Percentiles rank a stretch among this genome's conserved stretches.
Evolutionary conservation across 1,284 basidiomycete genomes (phyloP).

Genomic region (Kwoniella shivajii): DNA sequence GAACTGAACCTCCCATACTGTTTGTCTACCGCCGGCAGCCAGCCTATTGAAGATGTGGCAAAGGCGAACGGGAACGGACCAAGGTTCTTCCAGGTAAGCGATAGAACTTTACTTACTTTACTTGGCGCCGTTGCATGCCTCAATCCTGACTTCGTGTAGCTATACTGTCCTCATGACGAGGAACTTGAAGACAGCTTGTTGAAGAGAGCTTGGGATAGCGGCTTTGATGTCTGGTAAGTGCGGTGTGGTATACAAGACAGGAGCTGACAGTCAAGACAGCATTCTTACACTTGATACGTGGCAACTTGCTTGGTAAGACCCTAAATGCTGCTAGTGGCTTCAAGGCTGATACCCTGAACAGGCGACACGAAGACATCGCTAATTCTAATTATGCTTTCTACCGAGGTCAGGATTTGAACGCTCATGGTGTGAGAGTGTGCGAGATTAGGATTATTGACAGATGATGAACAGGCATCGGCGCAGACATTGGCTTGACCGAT

Average conservation of each 20-base stretch:
- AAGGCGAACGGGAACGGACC: conserved; percentile 63
- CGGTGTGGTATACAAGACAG: conserved; percentile 33
- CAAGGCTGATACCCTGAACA: not conserved
- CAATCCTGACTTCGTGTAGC: too few species aligned
- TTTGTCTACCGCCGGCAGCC: conserved; percentile 69
- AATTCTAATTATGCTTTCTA: conserved; percentile 57
- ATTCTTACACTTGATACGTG: conserved; percentile 64
- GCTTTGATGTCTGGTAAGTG: conserved; percentile 52
- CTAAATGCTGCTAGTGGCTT: too few species aligned
- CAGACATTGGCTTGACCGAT: conserved; percentile 63
- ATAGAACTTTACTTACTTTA: too few species aligned
- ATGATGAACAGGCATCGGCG: conserved; percentile 37
- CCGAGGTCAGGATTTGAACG: conserved; percentile 20
- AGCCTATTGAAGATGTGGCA: conserved; percentile 72
- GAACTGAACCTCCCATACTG: conserved; percentile 68
- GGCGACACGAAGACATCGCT: conserved; percentile 62
- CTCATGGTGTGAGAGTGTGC: not conserved
- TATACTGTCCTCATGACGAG: conserved; percentile 66
- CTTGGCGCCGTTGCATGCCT: not conserved
- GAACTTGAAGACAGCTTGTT: conserved; percentile 30
- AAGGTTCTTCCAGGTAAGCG: conserved; percentile 67
- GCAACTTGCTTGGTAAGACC: conserved; percentile 59
- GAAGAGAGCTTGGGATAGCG: conserved; percentile 54
- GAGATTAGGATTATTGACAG: not conserved
- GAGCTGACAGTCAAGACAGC: conserved; percentile 11